phyloP scores from a whole-genome alignment of 148 eudicot genomes.

The Vaccinium macrocarpon region DNA sequence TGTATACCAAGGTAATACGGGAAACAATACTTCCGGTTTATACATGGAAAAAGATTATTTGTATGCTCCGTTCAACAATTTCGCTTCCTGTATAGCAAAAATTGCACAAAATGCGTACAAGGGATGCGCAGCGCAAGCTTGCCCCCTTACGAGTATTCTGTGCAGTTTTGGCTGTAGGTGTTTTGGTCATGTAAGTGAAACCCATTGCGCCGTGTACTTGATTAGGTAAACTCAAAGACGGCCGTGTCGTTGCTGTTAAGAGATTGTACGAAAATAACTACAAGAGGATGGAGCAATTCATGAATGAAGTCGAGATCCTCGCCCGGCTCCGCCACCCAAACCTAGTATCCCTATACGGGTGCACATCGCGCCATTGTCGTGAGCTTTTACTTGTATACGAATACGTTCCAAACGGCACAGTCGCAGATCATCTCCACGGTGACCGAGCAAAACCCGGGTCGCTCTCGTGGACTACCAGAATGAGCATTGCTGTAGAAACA shows the following conservation, averaged over 20 bases:
- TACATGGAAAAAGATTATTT: neutral
- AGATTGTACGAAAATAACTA: slow-evolving; percentile 57
- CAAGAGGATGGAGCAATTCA: slow-evolving; percentile 60
- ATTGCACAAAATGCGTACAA: neutral
- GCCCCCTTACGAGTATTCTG: neutral
- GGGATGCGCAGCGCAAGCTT: neutral
- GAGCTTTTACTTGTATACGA: slow-evolving; percentile 78
- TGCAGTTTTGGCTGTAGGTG: neutral
- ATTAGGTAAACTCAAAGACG: slow-evolving; percentile 40
- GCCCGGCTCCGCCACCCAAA: slow-evolving; percentile 58
- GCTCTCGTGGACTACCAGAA: slow-evolving; percentile 43
- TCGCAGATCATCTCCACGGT: slow-evolving; percentile 76
- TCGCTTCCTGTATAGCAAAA: neutral
- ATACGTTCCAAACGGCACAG: slow-evolving; percentile 67
- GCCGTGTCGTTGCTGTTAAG: slow-evolving; percentile 55
- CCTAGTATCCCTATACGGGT: slow-evolving; percentile 71
- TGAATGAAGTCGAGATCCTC: slow-evolving; percentile 65
- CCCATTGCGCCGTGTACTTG: too few species aligned
- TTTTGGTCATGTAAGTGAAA: neutral
- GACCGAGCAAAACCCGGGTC: slow-evolving; percentile 23
- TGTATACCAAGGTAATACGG: slow-evolving; percentile 57
- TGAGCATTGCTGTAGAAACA: slow-evolving; percentile 56
- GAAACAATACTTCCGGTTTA: neutral
- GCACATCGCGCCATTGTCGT: slow-evolving; percentile 51
- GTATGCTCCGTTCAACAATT: neutral